A percentile compares a stretch with the other conserved stretches of the same genome.
Evolutionary conservation across 2,329 filamentous ascomycete genomes (phyloP).

Genomic region (Basipetospora chlamydospora): DNA sequence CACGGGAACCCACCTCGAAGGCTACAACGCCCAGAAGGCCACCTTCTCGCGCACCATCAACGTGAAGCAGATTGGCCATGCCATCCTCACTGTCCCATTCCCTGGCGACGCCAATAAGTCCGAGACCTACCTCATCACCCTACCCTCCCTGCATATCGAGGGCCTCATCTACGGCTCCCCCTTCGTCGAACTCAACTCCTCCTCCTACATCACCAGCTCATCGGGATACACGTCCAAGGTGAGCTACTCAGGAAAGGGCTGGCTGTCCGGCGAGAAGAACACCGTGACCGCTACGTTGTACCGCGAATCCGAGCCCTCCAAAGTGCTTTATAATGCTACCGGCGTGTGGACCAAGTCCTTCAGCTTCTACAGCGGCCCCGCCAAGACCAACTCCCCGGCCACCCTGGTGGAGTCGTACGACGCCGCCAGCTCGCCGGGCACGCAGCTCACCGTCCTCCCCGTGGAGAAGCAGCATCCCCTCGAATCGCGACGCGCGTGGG

Average conservation of each 20-base stretch:
- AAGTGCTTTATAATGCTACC: conserved; percentile 63
- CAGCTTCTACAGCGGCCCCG: conserved; percentile 53
- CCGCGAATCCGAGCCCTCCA: conserved; percentile 55
- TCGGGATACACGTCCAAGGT: conserved; percentile 80
- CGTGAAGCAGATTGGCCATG: conserved; percentile 88
- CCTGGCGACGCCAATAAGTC: conserved; percentile 16
- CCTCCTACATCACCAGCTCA: conserved; percentile 73
- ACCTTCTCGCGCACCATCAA: conserved; percentile 89
- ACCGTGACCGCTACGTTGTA: conserved; percentile 65
- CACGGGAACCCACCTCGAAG: conserved; percentile 64
- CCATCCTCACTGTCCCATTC: conserved; percentile 58
- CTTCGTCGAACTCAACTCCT: conserved; percentile 80
- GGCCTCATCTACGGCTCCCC: conserved; percentile 75
- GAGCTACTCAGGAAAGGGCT: conserved; percentile 86
- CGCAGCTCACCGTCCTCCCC: conserved; percentile 55
- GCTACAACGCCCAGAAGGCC: conserved; percentile 93
- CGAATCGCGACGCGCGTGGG: conserved; percentile 80
- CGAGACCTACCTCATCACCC: conserved; percentile 78
- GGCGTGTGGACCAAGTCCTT: conserved; percentile 86
- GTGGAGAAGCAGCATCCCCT: conserved; percentile 71
- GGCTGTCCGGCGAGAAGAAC: conserved; percentile 94
- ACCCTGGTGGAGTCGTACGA: conserved; percentile 45
- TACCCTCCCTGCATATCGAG: conserved; percentile 86
- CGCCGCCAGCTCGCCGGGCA: conserved; percentile 40
- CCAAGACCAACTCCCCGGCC: conserved; percentile 32